These are phyloP conservation scores for Acanthamoeba pearcei DNA, from an alignment of 208 protist species.

Conservation along the genomic window DNA sequence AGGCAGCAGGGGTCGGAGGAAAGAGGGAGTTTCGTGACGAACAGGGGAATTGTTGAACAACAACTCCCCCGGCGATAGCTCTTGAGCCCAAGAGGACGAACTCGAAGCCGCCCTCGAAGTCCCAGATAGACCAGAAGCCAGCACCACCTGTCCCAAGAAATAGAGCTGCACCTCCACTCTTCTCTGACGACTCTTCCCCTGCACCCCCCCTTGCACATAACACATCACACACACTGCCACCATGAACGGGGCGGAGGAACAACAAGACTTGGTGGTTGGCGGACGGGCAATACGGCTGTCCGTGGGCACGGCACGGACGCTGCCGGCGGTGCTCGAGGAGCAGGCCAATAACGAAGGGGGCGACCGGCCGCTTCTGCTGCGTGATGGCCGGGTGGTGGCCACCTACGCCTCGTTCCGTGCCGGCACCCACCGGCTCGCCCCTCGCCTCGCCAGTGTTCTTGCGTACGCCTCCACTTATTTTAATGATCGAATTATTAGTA, in stretches of 20 bases:
- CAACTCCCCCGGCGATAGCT: too few species aligned
- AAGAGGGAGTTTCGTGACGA: too few species aligned
- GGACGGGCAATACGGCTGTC: not conserved
- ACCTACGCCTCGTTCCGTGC: constrained; percentile 13
- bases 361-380: constrained; percentile 13
- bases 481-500: not conserved
- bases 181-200: too few species aligned
- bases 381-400: not conserved
- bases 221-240: not conserved
- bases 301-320: not conserved
- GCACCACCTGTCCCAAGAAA: too few species aligned
- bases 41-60: too few species aligned
- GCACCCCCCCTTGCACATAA: not conserved
- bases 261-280: not conserved
- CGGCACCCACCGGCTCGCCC: not conserved
- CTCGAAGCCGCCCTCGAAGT: too few species aligned
- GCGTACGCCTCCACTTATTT: not conserved
- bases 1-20: too few species aligned
- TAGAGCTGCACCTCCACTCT: too few species aligned
- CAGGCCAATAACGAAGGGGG: not conserved
- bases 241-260: not conserved
- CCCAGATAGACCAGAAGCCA: too few species aligned
- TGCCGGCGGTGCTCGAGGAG: constrained; percentile 15
- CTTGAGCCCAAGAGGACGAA: too few species aligned
- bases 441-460: not conserved